Evolutionary conservation across 2,329 filamentous ascomycete species (phyloP), one percentile per base, ranked within the genome.

Genomic region (Claviceps sp.): DNA sequence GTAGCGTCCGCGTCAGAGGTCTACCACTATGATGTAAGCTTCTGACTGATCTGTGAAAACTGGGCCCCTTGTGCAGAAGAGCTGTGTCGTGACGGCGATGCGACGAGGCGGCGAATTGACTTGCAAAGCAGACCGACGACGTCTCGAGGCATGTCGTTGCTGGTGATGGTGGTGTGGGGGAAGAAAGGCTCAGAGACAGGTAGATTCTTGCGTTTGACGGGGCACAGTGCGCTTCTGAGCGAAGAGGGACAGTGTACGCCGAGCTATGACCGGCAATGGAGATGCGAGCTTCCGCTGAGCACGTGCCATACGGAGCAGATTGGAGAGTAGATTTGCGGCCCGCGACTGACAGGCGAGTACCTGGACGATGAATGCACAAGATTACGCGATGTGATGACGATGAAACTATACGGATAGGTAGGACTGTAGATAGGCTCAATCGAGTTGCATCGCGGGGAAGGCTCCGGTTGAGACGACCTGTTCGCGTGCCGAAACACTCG

Each of bases 21-120:
- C 30, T 34, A 11, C 88, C 91, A 96, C 96, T 50, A 14, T 42
- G 1, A 22, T 30, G 22, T n/a, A 17, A 14, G 24, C 30, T 47
- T 22, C 39, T 11, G n/a, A 8, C 38, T 11, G 30, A 19, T 34
- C 17, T 34, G 44, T 41, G 40, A 24, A n/a, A 22, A 49, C 4
- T 3, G 39, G 30, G 16, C 39, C 11, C 4, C 24, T 39, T 41
- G 51, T 5, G 41, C 17, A 4, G 7, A 43, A 14, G 22, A 30
- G 24, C n/a, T 24, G 8, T 34, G 16, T 37, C 14, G 10, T 46
- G 24, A 19, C 41, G 13, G 44, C 40, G 22, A 30, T 34, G 24
- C 7, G 51, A 17, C 41, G 42, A 50, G n/a, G 22, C 41, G 7
- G 38, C 51, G n/a, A 34, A 34, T 50, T 38, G 19, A 34, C 30